Percentiles rank a stretch among this genome's conserved stretches.
phyloP scores from a whole-genome alignment of 208 protist genomes.

The Vickermania ingenoplastis region DNA sequence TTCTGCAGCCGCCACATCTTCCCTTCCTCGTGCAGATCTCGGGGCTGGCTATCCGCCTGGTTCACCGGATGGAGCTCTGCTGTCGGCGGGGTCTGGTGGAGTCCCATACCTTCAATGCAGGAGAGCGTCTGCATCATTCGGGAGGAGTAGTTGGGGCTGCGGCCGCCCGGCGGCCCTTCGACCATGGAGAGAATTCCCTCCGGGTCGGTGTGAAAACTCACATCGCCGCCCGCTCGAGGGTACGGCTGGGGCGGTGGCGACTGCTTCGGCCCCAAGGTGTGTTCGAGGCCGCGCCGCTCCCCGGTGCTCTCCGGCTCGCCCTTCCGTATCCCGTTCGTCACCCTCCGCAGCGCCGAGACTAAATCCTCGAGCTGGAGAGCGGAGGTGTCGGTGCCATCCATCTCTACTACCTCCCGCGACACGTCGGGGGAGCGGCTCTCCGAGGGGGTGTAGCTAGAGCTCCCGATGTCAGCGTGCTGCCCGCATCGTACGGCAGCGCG shows the following conservation, averaged over 20 bases:
- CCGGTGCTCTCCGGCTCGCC: neutral
- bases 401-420: neutral
- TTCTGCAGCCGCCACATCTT: slow-evolving; percentile 67
- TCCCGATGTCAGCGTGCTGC: neutral
- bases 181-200: neutral
- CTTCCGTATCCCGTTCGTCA: neutral
- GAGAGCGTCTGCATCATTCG: slow-evolving; percentile 53
- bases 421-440: neutral
- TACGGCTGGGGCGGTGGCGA: neutral
- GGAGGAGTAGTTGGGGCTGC: slow-evolving; percentile 28
- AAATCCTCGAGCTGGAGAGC: neutral
- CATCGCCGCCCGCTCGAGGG: neutral
- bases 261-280: neutral
- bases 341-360: neutral
- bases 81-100: neutral
- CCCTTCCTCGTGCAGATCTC: slow-evolving; percentile 52
- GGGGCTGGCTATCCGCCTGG: neutral
- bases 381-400: neutral
- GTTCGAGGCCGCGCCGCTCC: neutral
- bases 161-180: neutral
- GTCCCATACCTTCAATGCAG: slow-evolving; percentile 25
- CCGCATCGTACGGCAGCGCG: neutral
- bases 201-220: neutral
- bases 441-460: neutral
- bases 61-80: neutral